Evolutionary conservation across 176 grass and related monocot species (phyloP), one percentile per base, ranked within the genome.

Genomic region (Zea mays): DNA sequence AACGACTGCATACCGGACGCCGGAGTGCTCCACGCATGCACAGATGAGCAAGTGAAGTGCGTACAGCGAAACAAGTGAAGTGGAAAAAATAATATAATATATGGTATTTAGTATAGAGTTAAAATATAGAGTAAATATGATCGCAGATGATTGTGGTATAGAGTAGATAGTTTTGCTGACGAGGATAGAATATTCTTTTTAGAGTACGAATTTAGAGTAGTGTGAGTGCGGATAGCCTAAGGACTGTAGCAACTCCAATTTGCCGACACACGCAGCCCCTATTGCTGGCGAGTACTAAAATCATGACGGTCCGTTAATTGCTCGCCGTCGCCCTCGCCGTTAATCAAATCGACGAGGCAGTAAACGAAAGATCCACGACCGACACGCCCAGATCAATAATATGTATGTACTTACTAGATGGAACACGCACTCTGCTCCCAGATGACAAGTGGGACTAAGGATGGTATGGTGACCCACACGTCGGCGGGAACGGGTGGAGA

Each of bases 331-430:
- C 75, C 77, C 9, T 88, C 81, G 10, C 45, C 33, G 10, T 9
- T 27, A 17, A 54, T 42, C 20, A 51, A 63, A 69, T 69, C 51
- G 16, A 56, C 49, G 3, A 59, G 34, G 34, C 60, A 54, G 55
- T 63, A 16, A 54, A 6, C 0, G 51, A 56, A 8, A 48, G 40
- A 39, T 8, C 77, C 9, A 58, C 63, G 19, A 85, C 82, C 82
- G 82, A 88, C 86, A 81, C 17, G n/a, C 49, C 72, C 49, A 44
- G 40, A 20, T 77, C 58, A 49, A 14, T 15, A n/a, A n/a, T n/a
- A n/a, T n/a, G n/a, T n/a, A 2, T 3, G 39, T 42, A 80, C 71
- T 8, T 1, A 6, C 52, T 8, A 54, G 5, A 2, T 0, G 2
- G 2, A 42, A 2, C 0, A n/a, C 13, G 1, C 1, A 11, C 5